These are phyloP conservation scores for Calonectria fujianensis DNA, from an alignment of 2,329 filamentous ascomycete genomes.

Conservation along the genomic window DNA sequence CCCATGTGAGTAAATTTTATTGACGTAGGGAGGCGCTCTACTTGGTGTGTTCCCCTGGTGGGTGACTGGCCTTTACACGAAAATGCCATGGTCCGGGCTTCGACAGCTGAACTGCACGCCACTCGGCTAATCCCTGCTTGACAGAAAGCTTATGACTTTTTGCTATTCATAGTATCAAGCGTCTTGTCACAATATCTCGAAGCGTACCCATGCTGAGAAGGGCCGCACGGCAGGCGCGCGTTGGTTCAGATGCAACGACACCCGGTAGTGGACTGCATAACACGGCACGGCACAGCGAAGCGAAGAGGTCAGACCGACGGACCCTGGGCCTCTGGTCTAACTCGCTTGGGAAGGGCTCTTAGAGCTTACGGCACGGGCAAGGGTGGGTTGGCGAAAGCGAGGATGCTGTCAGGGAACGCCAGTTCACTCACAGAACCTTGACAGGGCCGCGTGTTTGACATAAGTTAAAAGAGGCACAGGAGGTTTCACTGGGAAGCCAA, in stretches of 20 bases:
- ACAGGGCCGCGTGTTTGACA: slow-evolving; percentile 6
- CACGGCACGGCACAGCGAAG: neutral
- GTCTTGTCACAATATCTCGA: neutral
- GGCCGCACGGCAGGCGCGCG: slow-evolving; percentile 9
- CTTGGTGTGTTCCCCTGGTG: neutral
- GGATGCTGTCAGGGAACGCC: neutral
- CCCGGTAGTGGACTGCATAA: neutral
- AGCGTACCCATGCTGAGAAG: slow-evolving; percentile 7
- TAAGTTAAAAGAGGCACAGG: neutral
- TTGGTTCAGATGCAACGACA: slow-evolving; percentile 21
- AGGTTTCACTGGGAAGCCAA: neutral
- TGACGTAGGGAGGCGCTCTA: neutral
- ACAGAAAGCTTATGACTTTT: slow-evolving; percentile 39
- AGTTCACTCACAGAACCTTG: slow-evolving; percentile 8
- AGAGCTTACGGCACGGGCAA: slow-evolving; percentile 3
- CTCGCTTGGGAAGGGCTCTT: neutral
- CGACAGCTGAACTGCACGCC: slow-evolving; percentile 27
- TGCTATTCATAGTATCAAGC: slow-evolving; percentile 39
- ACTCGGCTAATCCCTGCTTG: slow-evolving; percentile 36
- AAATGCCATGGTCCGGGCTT: slow-evolving; percentile 23
- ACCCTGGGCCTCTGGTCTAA: slow-evolving; percentile 1
- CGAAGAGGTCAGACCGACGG: neutral
- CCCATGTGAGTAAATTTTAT: slow-evolving; percentile 5
- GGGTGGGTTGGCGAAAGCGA: slow-evolving; percentile 20
- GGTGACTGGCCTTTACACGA: neutral